Percentiles rank a stretch among this genome's conserved stretches.
phyloP scores from a whole-genome alignment of 2,329 filamentous ascomycete genomes.

The Ciborinia camelliae region DNA sequence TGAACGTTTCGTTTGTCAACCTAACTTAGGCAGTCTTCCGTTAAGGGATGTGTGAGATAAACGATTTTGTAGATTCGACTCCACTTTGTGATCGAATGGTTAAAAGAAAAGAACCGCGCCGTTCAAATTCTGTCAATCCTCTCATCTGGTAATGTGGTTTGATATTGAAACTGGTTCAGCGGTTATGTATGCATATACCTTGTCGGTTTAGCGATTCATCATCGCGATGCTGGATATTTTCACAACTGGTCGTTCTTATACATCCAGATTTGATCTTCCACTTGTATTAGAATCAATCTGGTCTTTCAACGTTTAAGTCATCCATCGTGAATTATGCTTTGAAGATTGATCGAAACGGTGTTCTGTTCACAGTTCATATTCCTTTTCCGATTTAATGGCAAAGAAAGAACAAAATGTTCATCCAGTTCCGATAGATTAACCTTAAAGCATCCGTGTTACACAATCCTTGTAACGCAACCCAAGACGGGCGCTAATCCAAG shows the following conservation, averaged over 20 bases:
- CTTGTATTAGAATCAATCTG: no score
- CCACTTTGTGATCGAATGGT: not conserved
- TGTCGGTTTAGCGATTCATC: not conserved
- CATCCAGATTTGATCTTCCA: not conserved
- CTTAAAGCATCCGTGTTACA: not conserved
- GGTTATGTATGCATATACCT: no score
- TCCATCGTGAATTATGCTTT: not conserved
- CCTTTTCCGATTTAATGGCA: no score
- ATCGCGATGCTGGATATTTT: not conserved
- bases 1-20: not conserved
- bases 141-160: not conserved
- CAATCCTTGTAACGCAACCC: not conserved
- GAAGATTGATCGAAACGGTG: no score
- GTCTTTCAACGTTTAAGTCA: not conserved
- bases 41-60: not conserved
- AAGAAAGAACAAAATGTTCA: not conserved
- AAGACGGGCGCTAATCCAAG: not conserved
- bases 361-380: no score
- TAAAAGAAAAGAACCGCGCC: not conserved
- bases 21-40: not conserved
- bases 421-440: not conserved
- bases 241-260: not conserved
- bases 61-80: not conserved
- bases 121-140: not conserved
- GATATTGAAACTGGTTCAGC: not conserved